These are phyloP conservation scores for Iris macrosiphon DNA, from an alignment of 106 monocot genomes.

Conservation along the genomic window DNA sequence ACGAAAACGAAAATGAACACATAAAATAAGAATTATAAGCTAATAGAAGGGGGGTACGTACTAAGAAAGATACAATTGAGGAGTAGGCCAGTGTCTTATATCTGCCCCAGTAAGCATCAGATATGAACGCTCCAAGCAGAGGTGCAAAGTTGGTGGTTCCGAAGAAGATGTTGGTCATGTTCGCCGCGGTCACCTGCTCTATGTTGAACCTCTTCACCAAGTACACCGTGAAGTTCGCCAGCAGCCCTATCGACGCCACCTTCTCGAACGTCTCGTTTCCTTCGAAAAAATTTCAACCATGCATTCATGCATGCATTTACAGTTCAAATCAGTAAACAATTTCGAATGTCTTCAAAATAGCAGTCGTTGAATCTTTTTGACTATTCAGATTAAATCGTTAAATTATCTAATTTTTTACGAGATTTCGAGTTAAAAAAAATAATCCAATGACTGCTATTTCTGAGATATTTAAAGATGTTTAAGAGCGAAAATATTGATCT, in stretches of 20 bases:
- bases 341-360: too few relatives aligned
- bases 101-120: conserved; percentile 40
- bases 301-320: too few relatives aligned
- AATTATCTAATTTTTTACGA: not conserved
- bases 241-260: conserved; percentile 29
- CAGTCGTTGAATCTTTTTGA: too few relatives aligned
- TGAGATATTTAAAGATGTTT: too few relatives aligned
- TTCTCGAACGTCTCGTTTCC: conserved; percentile 53
- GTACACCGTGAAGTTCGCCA: conserved; percentile 41
- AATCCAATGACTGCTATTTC: too few relatives aligned
- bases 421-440: too few relatives aligned
- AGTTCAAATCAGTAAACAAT: too few relatives aligned
- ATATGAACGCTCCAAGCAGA: conserved; percentile 36
- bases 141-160: conserved; percentile 46
- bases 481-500: too few relatives aligned
- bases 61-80: conserved; percentile 37
- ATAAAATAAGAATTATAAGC: too few relatives aligned
- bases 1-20: too few relatives aligned
- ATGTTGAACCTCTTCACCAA: conserved; percentile 27
- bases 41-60: too few relatives aligned
- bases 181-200: conserved; percentile 18
- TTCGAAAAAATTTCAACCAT: conserved; percentile 1
- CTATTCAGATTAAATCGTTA: too few relatives aligned
- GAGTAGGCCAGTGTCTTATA: conserved; percentile 31
- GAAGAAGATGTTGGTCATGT: conserved; percentile 23